Evolutionary conservation across 495 filamentous ascomycete genomes (phyloP).

Genomic region (Penicillium robsamsonii): DNA sequence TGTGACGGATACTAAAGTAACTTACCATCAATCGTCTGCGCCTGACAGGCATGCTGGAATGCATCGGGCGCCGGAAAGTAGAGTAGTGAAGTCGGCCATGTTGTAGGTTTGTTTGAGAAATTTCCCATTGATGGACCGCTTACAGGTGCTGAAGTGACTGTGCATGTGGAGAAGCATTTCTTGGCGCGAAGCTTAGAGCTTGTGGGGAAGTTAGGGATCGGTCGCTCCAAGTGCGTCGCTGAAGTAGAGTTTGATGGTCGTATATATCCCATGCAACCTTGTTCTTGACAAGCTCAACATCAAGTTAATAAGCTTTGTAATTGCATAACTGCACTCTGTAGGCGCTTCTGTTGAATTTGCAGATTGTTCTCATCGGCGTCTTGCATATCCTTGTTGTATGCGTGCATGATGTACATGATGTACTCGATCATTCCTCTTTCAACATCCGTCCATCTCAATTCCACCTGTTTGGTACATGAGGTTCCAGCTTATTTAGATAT

Average conservation of each 20-base stretch:
- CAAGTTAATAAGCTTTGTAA: slow-evolving; percentile 57
- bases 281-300: slow-evolving; percentile 64
- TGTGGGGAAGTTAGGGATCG: slow-evolving; percentile 25
- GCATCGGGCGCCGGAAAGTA: too few relatives aligned
- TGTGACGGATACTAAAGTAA: too few relatives aligned
- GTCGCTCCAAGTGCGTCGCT: slow-evolving; percentile 54
- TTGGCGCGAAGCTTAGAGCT: slow-evolving; percentile 26
- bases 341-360: slow-evolving; percentile 36
- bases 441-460: too few relatives aligned
- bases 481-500: too few relatives aligned
- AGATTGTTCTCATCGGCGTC: slow-evolving; percentile 39
- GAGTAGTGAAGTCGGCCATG: slow-evolving; percentile 1
- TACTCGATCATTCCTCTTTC: slow-evolving; percentile 9
- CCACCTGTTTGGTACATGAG: too few relatives aligned
- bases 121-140: slow-evolving; percentile 38
- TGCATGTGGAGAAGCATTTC: slow-evolving; percentile 37
- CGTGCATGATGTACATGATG: background rate
- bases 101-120: slow-evolving; percentile 37
- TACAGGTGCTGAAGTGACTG: slow-evolving; percentile 36
- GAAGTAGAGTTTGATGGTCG: slow-evolving; percentile 46
- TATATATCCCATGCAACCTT: slow-evolving; percentile 66
- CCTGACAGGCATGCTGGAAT: too few relatives aligned
- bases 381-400: slow-evolving; percentile 12
- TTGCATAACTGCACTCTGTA: slow-evolving; percentile 43
- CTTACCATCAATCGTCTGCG: too few relatives aligned